Base-by-base conservation (phyloP, 345 rosid species). In the Raphanus sativus region DNA sequence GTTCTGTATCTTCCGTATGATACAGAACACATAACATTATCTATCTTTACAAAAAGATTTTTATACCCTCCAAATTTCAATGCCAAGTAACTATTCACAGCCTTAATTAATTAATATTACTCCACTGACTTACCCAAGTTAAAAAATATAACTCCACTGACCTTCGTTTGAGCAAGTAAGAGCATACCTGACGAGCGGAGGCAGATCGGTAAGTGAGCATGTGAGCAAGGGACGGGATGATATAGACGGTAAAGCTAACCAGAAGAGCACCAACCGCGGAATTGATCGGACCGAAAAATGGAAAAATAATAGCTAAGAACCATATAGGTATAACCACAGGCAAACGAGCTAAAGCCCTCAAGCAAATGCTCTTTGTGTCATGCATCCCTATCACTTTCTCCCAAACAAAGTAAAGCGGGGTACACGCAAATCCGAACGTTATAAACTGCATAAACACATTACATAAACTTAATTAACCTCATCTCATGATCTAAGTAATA, bases 371-470 rank as follows among this genome's bases (percentile, higher is more conserved):
- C 80, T 75, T 90, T 0, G 97, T 91, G 86, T 91, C 97, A 45
- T 96, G 99, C 97, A 96, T 96, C 62, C 99, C 98, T 2, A 96
- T 93, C 73, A 91, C 96, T 81, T 96, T 96, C 88, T 96, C 99
- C 99, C 99, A 96, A 34, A 95, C 99, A 26, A 96, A 96, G 87
- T 96, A 96, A 62, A 96, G 21, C 0, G 99, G 99, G 0, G 99
- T 96, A 73, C 99, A 93, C 0, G 99, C 99, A 69, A 96, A 96
- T 34, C 99, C 99, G 70, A 96, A 96, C 62, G 99, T 96, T 33
- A 96, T 96, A 40, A 96, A 93, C 99, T 95, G 96, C 85, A 59
- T 5, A 1, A 45, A 64, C 65, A 74, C 25, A 15, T 70, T 21
- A 12, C 40, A 17, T 60, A 17, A 58, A 10, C 9, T 42, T 16